Evolutionary conservation across 148 eudicot genomes (phyloP), one percentile per base, ranked within the genome.

Genomic region (Persicaria maculosa): DNA sequence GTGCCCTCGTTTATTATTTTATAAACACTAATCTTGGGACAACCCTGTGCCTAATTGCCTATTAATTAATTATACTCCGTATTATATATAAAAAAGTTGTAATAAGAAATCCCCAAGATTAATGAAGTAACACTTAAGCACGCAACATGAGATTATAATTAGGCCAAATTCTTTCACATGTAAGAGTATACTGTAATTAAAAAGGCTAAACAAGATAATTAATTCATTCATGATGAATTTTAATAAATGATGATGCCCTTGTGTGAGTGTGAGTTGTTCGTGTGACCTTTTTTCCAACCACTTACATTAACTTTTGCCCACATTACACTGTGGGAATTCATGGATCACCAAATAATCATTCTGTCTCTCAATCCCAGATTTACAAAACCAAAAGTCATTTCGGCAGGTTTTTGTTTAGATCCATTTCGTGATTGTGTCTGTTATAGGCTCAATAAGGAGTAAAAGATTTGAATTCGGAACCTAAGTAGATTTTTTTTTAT

Each of bases 71-170:
- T 31, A 19, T 58, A 19, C 17, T 9, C n/a, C 17, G n/a, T 55
- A n/a, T 5, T 57, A 57, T 19, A 16, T 31, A 31, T 31, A 31
- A 31, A 31, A 31, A 31, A 2, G 40, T 31, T 2, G 2, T 31
- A 7, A 20, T 8, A 58, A 4, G 4, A 3, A 22, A 58, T 62
- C 15, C 7, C 15, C 44, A 36, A 31, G n/a, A 62, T 25, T 62
- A 31, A 9, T 22, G 25, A 22, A 31, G 40, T 62, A 10, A 62
- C 68, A 62, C 44, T 31, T 10, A 62, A 36, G 16, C 47, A 64
- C 46, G 69, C 69, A 64, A 40, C 69, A 64, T 64, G 69, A 64
- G 47, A 43, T 6, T 64, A 64, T 64, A 46, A 64, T 64, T 64
- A 64, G 65, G 46, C 69, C 15, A 14, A 61, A 64, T 64, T 46